phyloP scores from a whole-genome alignment of 2,329 filamentous ascomycete species.

The Cladobotryum mycophilum region DNA sequence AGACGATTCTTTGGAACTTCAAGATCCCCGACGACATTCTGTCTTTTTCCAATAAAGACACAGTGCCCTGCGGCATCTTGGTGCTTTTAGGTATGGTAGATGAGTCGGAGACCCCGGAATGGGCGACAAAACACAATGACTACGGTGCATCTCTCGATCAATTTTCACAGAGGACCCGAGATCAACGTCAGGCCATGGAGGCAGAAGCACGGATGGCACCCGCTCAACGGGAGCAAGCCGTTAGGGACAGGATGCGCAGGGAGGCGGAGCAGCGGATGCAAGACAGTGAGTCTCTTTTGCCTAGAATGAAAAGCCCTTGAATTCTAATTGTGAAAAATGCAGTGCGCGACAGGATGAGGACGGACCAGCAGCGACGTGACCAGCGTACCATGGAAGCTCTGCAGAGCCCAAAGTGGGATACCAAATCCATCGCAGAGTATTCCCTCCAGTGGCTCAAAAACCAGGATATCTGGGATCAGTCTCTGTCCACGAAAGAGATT shows the following conservation, averaged over 20 bases:
- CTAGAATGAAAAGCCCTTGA: not conserved
- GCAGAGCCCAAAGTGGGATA: conserved; percentile 48
- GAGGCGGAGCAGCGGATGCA: conserved; percentile 40
- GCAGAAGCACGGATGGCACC: conserved; percentile 40
- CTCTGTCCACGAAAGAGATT: conserved; percentile 30
- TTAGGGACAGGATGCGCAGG: conserved; percentile 33
- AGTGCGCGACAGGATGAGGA: conserved; percentile 38
- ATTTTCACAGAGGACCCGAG: conserved; percentile 30
- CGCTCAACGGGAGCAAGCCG: conserved; percentile 35
- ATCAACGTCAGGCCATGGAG: conserved; percentile 35
- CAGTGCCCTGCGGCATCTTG: conserved; percentile 53
- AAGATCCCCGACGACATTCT: conserved; percentile 48
- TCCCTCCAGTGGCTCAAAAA: conserved; percentile 39
- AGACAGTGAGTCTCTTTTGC: conserved; percentile 33
- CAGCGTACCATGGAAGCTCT: conserved; percentile 43
- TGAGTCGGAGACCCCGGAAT: conserved; percentile 47
- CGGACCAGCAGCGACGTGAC: conserved; percentile 37
- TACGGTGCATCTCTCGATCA: conserved; percentile 25
- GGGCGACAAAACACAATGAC: conserved; percentile 40
- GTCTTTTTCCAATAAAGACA: conserved; percentile 43
- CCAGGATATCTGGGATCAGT: conserved; percentile 19
- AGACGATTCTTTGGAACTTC: conserved; percentile 56
- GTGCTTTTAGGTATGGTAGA: conserved; percentile 47
- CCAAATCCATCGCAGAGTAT: conserved; percentile 39
- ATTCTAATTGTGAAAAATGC: conserved; percentile 1